Conservation (phyloP, 345 rosid genomes). For the Bretschneidera sinensis region DNA sequence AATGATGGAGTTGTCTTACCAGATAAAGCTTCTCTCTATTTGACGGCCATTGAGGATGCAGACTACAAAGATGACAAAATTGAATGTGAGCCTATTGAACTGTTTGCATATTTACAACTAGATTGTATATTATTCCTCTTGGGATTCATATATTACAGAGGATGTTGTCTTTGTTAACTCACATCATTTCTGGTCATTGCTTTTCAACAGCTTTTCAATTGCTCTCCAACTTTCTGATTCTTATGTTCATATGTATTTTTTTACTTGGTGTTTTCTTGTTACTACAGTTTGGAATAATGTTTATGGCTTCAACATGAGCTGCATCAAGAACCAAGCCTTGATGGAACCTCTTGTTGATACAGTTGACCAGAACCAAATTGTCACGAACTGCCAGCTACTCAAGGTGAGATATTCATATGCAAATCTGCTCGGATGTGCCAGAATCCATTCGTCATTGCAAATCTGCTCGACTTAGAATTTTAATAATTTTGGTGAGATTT, state of each 20-base stretch:
- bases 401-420: constrained; percentile 45
- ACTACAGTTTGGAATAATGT: constrained; percentile 84
- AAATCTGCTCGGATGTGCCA: too few relatives aligned
- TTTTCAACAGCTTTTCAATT: constrained; percentile 1
- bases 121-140: constrained; percentile 3
- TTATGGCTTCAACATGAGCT: constrained; percentile 94
- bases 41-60: constrained; percentile 96
- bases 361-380: constrained; percentile 89
- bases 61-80: constrained; percentile 95
- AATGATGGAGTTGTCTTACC: constrained; percentile 81
- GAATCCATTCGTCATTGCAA: too few relatives aligned
- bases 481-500: too few relatives aligned
- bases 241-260: constrained; percentile 4
- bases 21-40: constrained; percentile 81
- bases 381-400: constrained; percentile 70
- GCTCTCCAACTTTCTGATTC: constrained; percentile 1
- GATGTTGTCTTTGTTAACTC: background rate
- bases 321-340: constrained; percentile 96
- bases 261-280: constrained; percentile 10
- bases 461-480: too few relatives aligned
- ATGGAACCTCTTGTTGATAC: constrained; percentile 97
- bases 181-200: background rate
- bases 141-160: background rate
- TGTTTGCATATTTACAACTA: background rate
- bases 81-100: constrained; percentile 54